A percentile compares a stretch with the other conserved stretches of the same genome.
These are phyloP conservation scores for Stropharia rugosoannulata DNA, from an alignment of 768 basidiomycete genomes.

Conservation along the genomic window DNA sequence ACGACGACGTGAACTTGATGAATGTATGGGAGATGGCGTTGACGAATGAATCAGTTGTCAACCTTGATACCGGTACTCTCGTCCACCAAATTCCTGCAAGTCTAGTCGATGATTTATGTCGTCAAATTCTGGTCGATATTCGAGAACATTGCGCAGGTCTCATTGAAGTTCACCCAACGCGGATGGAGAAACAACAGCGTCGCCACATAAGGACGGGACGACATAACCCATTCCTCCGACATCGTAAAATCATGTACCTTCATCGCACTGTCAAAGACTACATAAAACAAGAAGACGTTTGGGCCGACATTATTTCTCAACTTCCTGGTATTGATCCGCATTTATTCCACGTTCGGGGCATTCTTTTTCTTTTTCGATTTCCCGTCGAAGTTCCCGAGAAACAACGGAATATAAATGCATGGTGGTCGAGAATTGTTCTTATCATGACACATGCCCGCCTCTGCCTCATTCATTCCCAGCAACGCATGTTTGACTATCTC, in stretches of 20 bases:
- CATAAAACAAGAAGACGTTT: neutral
- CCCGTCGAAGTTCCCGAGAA: slow-evolving; percentile 1
- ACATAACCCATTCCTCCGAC: neutral
- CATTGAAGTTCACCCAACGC: slow-evolving; percentile 6
- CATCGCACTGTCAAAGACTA: slow-evolving; percentile 13
- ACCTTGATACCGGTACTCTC: neutral
- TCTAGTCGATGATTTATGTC: neutral
- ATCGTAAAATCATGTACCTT: slow-evolving; percentile 8
- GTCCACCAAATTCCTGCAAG: neutral
- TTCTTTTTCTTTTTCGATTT: neutral
- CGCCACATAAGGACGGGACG: neutral
- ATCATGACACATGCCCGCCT: slow-evolving; percentile 9
- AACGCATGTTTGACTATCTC: slow-evolving; percentile 8
- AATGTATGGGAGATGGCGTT: slow-evolving; percentile 11
- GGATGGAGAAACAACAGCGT: neutral
- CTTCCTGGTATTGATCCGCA: slow-evolving; percentile 2
- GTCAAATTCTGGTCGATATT: slow-evolving; percentile 1
- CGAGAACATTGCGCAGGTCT: slow-evolving; percentile 3
- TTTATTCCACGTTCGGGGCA: slow-evolving; percentile 1
- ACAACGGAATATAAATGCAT: slow-evolving; percentile 10
- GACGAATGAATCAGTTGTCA: neutral
- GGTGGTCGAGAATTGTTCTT: slow-evolving; percentile 8
- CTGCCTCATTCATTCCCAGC: neutral
- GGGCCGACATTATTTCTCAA: slow-evolving; percentile 3
- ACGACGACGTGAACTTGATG: slow-evolving; percentile 3